A percentile compares a stretch with the other conserved stretches of the same genome.
Evolutionary conservation across 164 flowering plant species (phyloP).

Genomic region (Magnolia changhungtana): DNA sequence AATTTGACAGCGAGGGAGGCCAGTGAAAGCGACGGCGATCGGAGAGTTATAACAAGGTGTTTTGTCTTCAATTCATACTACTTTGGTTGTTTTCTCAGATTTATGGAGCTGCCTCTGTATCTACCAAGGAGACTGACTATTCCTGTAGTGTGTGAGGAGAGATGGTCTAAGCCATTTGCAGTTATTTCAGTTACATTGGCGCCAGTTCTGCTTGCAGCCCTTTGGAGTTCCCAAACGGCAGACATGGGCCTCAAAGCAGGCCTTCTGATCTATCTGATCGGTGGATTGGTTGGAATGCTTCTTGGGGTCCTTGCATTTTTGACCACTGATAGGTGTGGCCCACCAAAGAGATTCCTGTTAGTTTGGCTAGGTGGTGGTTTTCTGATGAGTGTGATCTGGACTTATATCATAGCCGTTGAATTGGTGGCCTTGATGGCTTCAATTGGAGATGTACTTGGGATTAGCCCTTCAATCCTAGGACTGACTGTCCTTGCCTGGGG

Average conservation of each 20-base stretch:
- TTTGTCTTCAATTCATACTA: slow-evolving; percentile 7
- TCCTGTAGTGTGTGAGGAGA: slow-evolving; percentile 40
- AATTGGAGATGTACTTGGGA: slow-evolving; percentile 35
- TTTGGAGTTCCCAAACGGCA: slow-evolving; percentile 32
- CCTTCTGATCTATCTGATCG: slow-evolving; percentile 18
- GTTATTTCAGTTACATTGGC: slow-evolving; percentile 39
- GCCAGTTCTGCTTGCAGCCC: slow-evolving; percentile 36
- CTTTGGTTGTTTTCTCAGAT: slow-evolving; percentile 16
- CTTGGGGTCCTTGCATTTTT: slow-evolving; percentile 33
- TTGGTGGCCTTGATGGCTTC: slow-evolving; percentile 47
- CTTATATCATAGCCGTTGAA: slow-evolving; percentile 50
- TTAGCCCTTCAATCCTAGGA: slow-evolving; percentile 47
- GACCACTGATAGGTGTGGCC: slow-evolving; percentile 25
- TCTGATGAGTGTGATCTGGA: slow-evolving; percentile 56
- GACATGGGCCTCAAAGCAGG: not conserved
- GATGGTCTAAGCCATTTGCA: slow-evolving; percentile 54
- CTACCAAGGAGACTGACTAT: slow-evolving; percentile 51
- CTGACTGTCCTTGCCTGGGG: slow-evolving; percentile 63
- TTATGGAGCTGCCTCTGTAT: slow-evolving; percentile 41
- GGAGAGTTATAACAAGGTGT: slow-evolving; percentile 1
- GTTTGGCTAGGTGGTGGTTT: slow-evolving; percentile 58
- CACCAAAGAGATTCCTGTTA: slow-evolving; percentile 36
- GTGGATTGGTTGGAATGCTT: slow-evolving; percentile 22
- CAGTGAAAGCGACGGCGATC: slow-evolving; percentile 13
- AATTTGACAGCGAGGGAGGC: slow-evolving; percentile 1